Evolutionary conservation across 306 rosid genomes (phyloP), one percentile per base, ranked within the genome.

Genomic region (Lithocarpus polystachyus): DNA sequence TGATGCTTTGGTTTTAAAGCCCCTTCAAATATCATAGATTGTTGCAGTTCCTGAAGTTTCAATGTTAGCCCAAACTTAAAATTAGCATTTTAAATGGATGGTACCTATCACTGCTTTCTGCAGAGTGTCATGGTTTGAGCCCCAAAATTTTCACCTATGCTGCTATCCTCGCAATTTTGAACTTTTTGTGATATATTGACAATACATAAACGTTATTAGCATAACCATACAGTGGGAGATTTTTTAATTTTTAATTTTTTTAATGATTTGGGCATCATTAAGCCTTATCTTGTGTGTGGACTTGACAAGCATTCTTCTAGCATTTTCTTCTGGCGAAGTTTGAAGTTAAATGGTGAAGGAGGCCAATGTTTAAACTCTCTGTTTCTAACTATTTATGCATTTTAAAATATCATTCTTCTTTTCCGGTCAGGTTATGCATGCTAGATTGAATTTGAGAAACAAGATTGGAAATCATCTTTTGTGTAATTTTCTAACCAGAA

Each of bases 391-490:
- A 48, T 56, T 17, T 56, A 56, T 56, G 62, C 62, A n/a, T 56
- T 57, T 15, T 72, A 55, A 68, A 23, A 61, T 55, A 71, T 77
- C 57, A 33, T 65, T 51, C 40, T 48, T 18, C 29, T 73, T 76
- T 76, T 79, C 29, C 35, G 53, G 59, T 62, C 5, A 40, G 85
- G 31, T 20, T 37, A 69, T 33, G 22, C 20, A n/a, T 26, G 5
- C 23, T 60, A 73, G 52, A 26, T 35, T 19, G 40, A 37, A 22
- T 51, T 82, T 64, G 61, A 12, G 64, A 53, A 61, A 56, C 19
- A 79, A 73, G 10, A 74, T 52, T 71, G 68, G 54, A 19, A 56
- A 79, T 65, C 10, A 48, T 45, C 3, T 59, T 53, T 77, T 71
- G 74, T 68, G 48, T 68, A 54, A 71, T 67, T 73, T 79, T 72